phyloP scores from a whole-genome alignment of 1,284 basidiomycete genomes.

The Ustilago cynodontis region DNA sequence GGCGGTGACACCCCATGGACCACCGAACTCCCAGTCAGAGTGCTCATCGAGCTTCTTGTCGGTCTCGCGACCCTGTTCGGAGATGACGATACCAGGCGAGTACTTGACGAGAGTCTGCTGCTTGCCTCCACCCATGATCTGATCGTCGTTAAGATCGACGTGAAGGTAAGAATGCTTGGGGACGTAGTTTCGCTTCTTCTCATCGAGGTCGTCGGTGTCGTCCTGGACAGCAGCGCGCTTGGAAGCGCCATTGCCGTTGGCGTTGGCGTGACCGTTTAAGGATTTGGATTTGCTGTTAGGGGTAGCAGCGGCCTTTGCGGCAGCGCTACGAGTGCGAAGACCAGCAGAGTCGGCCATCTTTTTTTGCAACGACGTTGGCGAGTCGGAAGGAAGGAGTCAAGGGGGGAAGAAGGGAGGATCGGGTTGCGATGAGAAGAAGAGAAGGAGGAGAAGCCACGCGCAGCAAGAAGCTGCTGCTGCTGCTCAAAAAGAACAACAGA shows the following conservation, averaged over 20 bases:
- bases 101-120: conserved; percentile 61
- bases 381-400: conserved; percentile 2
- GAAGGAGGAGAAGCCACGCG: neutral
- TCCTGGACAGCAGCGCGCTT: conserved; percentile 45
- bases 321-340: conserved; percentile 45
- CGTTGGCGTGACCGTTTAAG: conserved; percentile 21
- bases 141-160: conserved; percentile 64
- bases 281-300: conserved; percentile 34
- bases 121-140: conserved; percentile 67
- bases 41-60: conserved; percentile 69
- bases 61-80: conserved; percentile 62
- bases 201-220: conserved; percentile 25
- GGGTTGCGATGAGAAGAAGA: neutral
- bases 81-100: conserved; percentile 67
- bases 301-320: conserved; percentile 35
- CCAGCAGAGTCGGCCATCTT: conserved; percentile 52
- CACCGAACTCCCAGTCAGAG: conserved; percentile 83
- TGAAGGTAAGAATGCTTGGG: conserved; percentile 60
- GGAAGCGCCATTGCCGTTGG: neutral
- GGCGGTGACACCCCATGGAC: conserved; percentile 86
- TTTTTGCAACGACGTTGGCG: neutral
- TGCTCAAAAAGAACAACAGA: neutral
- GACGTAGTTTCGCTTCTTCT: conserved; percentile 42
- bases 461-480: too few relatives aligned
- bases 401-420: neutral